phyloP scores from a whole-genome alignment of 2,329 filamentous ascomycete genomes.

The Cladosporium sp. region DNA sequence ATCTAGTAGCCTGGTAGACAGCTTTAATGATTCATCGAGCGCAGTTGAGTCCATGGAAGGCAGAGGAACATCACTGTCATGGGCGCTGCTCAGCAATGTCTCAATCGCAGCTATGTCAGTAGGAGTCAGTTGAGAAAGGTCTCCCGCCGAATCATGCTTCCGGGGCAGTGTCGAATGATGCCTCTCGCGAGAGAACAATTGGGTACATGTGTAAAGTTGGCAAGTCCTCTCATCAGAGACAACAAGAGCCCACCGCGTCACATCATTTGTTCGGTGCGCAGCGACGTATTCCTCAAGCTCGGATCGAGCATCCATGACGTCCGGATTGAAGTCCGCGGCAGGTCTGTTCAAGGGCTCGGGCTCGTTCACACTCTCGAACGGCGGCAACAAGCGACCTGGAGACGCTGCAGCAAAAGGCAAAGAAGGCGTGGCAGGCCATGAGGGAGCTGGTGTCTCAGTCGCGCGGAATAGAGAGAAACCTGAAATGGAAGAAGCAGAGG shows the following conservation, averaged over 20 bases:
- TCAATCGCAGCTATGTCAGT: not conserved
- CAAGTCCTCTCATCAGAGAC: not conserved
- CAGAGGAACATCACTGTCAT: too few species aligned
- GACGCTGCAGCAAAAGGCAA: not conserved
- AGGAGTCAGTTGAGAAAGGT: not conserved
- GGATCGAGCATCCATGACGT: slow-evolving; percentile 4
- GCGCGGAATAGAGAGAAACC: slow-evolving; percentile 44
- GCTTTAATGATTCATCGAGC: not conserved
- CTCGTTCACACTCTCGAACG: not conserved
- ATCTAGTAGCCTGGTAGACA: slow-evolving; percentile 8
- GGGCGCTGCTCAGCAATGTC: not conserved
- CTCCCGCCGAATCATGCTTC: not conserved
- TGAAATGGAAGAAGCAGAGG: slow-evolving; percentile 45
- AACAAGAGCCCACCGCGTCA: not conserved
- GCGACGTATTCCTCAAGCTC: slow-evolving; percentile 8
- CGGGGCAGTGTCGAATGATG: not conserved
- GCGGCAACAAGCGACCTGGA: not conserved
- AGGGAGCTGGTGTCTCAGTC: not conserved
- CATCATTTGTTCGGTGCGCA: not conserved
- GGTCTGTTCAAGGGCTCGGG: not conserved
- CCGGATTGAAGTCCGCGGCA: not conserved
- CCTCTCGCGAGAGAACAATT: not conserved
- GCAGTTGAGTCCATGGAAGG: not conserved
- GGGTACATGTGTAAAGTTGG: not conserved
- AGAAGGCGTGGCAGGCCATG: not conserved